A percentile compares a stretch with the other conserved stretches of the same genome.
phyloP scores from a whole-genome alignment of 768 basidiomycete species.

The Mycena olivaceomarginata region DNA sequence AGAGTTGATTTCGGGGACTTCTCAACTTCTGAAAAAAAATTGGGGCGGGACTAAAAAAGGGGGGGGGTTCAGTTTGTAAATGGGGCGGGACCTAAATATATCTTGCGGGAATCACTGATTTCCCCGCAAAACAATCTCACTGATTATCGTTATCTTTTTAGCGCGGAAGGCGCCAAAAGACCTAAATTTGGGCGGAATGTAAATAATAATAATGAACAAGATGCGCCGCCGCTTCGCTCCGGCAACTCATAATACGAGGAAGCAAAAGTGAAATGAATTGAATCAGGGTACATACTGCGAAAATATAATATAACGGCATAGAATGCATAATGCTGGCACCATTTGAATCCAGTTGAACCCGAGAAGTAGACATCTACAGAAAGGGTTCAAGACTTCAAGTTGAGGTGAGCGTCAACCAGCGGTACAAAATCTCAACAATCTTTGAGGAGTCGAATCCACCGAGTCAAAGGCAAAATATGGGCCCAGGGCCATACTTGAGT shows the following conservation, averaged over 20 bases:
- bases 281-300: slow-evolving; percentile 1
- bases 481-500: slow-evolving; percentile 4
- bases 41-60: too few species aligned
- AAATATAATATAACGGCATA: slow-evolving; percentile 8
- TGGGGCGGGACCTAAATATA: too few species aligned
- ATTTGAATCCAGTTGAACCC: slow-evolving; percentile 10
- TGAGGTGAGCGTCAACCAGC: not conserved
- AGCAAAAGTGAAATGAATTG: not conserved
- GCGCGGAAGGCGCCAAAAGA: too few species aligned
- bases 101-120: too few species aligned
- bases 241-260: not conserved
- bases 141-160: too few species aligned
- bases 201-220: too few species aligned
- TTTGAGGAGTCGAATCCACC: not conserved
- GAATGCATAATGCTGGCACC: slow-evolving; percentile 11
- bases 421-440: not conserved
- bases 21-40: too few species aligned
- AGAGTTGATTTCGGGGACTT: too few species aligned
- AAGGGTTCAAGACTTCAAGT: not conserved
- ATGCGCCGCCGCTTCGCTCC: not conserved
- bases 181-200: too few species aligned
- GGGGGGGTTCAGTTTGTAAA: too few species aligned
- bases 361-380: slow-evolving; percentile 11
- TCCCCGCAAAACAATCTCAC: too few species aligned
- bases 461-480: slow-evolving; percentile 6